Evolutionary conservation across 2,329 filamentous ascomycete species (phyloP), one percentile per base, ranked within the genome.

Genomic region (Colletotrichum sp.): DNA sequence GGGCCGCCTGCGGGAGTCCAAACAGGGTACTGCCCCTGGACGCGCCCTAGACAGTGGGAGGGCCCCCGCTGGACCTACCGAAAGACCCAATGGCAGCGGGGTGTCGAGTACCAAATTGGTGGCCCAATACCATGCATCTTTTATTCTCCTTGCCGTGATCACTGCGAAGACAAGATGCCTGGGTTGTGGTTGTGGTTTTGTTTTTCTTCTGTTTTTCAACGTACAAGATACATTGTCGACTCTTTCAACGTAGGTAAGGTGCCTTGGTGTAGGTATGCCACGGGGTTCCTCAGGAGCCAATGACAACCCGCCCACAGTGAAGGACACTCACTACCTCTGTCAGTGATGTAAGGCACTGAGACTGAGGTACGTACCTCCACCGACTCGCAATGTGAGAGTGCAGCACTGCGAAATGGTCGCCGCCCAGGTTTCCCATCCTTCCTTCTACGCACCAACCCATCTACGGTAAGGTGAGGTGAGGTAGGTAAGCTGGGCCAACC

Each of bases 361-460:
- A 3, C 22, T 22, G 22, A 43, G 62, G 18, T 30, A 71, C 70
- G 62, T 72, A 67, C 71, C 58, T 60, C 25, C 6, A 25, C 43
- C 71, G 43, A 60, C 56, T 48, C 27, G 22, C 48, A 36, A 48
- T 48, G 39, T 48, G 18, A n/a, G 39, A n/a, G 39, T 48, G 39
- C 39, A 43, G 16, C 39, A 43, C 39, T 15, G 7, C 55, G 25
- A 15, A 60, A 34, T 25, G 39, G 48, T 71, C 61, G 66, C 61
- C 55, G 55, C 36, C 69, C 39, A 39, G 68, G 72, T 71, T 71
- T 32, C 62, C 66, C 72, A 75, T 75, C 72, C 72, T 71, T 75
- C 68, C 52, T n/a, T 48, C 39, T 18, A 48, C 18, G 18, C 18
- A 67, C 52, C 61, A 71, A 71, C 68, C 72, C 52, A 70, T 27